These are phyloP conservation scores for Starmerella cellae DNA, from an alignment of 805 yeast species.

Conservation along the genomic window DNA sequence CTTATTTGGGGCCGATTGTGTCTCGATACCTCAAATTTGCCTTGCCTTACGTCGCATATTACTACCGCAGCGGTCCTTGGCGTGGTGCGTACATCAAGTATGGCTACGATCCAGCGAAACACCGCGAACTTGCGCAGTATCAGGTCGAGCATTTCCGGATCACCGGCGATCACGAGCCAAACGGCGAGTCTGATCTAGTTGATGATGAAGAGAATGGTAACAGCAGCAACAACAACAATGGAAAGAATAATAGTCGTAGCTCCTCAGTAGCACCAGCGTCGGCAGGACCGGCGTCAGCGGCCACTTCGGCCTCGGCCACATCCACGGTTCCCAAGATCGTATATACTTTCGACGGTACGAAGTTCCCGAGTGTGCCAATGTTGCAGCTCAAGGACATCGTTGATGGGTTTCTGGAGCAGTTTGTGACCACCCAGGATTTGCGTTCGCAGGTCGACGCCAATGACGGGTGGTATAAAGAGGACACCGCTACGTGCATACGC, in stretches of 20 bases:
- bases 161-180: constrained; percentile 12
- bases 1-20: constrained; percentile 10
- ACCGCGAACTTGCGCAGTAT: constrained; percentile 42
- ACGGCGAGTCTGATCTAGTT: not conserved
- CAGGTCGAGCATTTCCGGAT: constrained; percentile 80
- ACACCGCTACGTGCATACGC: constrained; percentile 51
- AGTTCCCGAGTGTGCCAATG: constrained; percentile 53
- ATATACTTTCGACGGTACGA: constrained; percentile 58
- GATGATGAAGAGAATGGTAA: not conserved
- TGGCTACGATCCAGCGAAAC: constrained; percentile 63
- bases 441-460: constrained; percentile 39
- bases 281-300: constrained; percentile 5
- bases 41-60: constrained; percentile 69
- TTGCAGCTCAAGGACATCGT: constrained; percentile 69
- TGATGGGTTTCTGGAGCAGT: constrained; percentile 44
- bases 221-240: not conserved
- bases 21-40: constrained; percentile 47
- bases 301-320: no score
- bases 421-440: constrained; percentile 33
- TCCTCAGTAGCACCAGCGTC: not conserved
- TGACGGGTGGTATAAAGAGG: constrained; percentile 69
- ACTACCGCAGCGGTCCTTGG: constrained; percentile 89
- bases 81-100: constrained; percentile 67
- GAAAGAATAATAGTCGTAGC: no score
- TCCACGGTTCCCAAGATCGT: constrained; percentile 1